These are phyloP conservation scores for Aspergillus taichungensis DNA, from an alignment of 495 filamentous ascomycete species.

Conservation along the genomic window DNA sequence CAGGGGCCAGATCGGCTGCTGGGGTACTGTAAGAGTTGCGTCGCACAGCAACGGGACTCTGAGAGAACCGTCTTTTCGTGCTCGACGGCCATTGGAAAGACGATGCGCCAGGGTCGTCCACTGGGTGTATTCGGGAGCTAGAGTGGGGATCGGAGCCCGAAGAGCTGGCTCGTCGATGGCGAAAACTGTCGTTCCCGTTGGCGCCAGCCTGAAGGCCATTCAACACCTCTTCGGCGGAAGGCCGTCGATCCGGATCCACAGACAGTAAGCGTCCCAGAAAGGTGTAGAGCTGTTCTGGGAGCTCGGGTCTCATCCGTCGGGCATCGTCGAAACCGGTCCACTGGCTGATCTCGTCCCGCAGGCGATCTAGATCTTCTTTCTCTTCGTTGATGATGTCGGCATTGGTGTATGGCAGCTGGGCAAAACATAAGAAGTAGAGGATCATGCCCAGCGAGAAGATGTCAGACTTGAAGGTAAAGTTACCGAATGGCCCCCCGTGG, in stretches of 20 bases:
- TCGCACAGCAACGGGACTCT: constrained; percentile 17
- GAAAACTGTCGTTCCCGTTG: constrained; percentile 46
- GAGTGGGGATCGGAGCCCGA: constrained; percentile 43
- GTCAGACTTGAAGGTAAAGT: constrained; percentile 93
- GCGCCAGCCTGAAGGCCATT: constrained; percentile 65
- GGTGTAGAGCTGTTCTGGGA: constrained; percentile 79
- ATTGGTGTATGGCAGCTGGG: constrained; percentile 71
- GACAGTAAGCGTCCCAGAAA: constrained; percentile 74
- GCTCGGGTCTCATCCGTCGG: constrained; percentile 61
- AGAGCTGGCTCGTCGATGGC: constrained; percentile 38
- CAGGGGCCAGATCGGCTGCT: constrained; percentile 11
- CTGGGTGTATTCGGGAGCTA: constrained; percentile 47
- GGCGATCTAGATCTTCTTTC: constrained; percentile 76
- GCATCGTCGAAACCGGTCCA: constrained; percentile 84
- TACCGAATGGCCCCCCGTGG: constrained; percentile 63
- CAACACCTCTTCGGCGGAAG: constrained; percentile 83
- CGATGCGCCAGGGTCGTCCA: constrained; percentile 37
- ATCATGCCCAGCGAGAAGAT: constrained; percentile 98
- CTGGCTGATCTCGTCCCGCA: constrained; percentile 75
- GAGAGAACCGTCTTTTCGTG: constrained; percentile 21
- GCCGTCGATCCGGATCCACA: constrained; percentile 65
- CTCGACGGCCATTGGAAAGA: constrained; percentile 22
- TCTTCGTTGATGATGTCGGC: constrained; percentile 86
- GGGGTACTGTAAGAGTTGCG: constrained; percentile 19
- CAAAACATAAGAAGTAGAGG: constrained; percentile 94